Evolutionary conservation across 352 stramenopile species (phyloP).

Genomic region (Pythium periplocum): DNA sequence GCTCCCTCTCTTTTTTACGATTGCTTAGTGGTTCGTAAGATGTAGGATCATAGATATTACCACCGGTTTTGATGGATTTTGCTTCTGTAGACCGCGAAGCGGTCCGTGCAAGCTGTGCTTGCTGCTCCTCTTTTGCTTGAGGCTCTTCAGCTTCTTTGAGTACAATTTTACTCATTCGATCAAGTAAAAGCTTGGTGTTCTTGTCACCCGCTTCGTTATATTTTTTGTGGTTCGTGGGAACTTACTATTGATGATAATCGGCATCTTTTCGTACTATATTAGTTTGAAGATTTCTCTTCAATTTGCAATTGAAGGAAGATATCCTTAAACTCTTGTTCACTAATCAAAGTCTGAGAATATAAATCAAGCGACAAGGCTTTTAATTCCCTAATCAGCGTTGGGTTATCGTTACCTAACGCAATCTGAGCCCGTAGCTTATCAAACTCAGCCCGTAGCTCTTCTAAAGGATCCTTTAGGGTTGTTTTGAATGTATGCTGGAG

Average conservation of each 20-base stretch:
- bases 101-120: no score
- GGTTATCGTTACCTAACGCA: constrained; percentile 9
- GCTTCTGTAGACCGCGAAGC: no score
- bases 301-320: background rate
- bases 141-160: background rate
- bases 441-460: constrained; percentile 7
- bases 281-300: background rate
- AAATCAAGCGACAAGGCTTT: constrained; percentile 9
- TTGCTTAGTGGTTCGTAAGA: no score
- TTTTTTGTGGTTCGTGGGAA: constrained; percentile 4
- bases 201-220: background rate
- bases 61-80: no score
- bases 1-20: no score
- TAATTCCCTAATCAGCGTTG: constrained; percentile 6
- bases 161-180: constrained; percentile 1
- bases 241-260: constrained; percentile 2
- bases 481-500: constrained; percentile 6
- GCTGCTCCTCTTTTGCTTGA: no score
- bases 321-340: constrained; percentile 8
- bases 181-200: background rate
- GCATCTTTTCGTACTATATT: background rate
- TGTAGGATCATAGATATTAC: no score
- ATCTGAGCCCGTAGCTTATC: constrained; percentile 9
- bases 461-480: constrained; percentile 1
- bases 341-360: constrained; percentile 8